Conservation (phyloP, 352 stramenopile genomes). For the Pythium diclinum region DNA sequence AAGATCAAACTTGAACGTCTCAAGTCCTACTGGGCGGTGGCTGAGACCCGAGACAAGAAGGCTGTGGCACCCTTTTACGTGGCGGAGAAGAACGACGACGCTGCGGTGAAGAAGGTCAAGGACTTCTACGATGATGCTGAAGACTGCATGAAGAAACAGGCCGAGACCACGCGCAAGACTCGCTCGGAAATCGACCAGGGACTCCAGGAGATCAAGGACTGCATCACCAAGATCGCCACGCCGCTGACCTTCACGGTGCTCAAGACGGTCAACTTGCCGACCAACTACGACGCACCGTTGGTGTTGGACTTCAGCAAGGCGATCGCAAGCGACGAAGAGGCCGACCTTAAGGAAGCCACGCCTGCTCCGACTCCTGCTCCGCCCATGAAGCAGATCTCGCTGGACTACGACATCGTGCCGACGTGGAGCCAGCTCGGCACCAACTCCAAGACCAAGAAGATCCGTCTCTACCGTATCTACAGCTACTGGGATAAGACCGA, state of each 20-base stretch:
- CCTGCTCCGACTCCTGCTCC: neutral
- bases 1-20: slow-evolving; percentile 8
- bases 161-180: neutral
- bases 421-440: neutral
- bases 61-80: slow-evolving; percentile 5
- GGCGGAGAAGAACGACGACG: neutral
- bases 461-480: slow-evolving; percentile 1
- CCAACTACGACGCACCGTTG: neutral
- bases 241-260: slow-evolving; percentile 2
- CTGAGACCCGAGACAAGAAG: slow-evolving; percentile 10
- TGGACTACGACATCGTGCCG: slow-evolving; percentile 1
- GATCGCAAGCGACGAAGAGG: neutral
- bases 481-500: slow-evolving; percentile 4
- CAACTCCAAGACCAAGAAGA: slow-evolving; percentile 6
- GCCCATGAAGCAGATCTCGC: neutral
- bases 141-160: slow-evolving; percentile 9
- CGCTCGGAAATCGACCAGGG: neutral
- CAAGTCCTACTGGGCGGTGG: neutral
- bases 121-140: slow-evolving; percentile 14
- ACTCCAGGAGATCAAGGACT: neutral
- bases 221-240: slow-evolving; percentile 6
- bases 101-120: slow-evolving; percentile 1
- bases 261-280: neutral
- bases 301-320: neutral
- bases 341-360: neutral